Base-by-base conservation (phyloP, 2,329 filamentous ascomycete genomes). In the Xylaria sp. region DNA sequence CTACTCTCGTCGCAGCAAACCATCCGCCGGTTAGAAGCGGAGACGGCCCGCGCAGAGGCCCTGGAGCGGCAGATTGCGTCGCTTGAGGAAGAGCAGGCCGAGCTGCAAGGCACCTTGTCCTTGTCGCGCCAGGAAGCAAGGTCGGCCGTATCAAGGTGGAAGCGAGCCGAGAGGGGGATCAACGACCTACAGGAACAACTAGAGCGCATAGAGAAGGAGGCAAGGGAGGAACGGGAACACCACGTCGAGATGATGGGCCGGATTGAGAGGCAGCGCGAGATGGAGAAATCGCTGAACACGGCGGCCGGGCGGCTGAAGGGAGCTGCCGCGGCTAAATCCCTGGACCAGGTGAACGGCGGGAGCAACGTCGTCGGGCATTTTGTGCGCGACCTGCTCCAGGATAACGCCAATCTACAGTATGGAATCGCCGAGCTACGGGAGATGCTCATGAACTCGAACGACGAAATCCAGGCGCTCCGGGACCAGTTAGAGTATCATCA, bases 391-490 rank as follows among this genome's bases (percentile, higher is more conserved):
- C 92, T 99, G 64, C 84, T 99, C 19, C 91, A 97, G 75, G 96
- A 99, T 79, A 99, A 99, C 77, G 93, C 94, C 9, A 97, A 93
- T 74, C 83, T 99, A 53, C 96, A 99, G 79, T 86, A 96, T 70
- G 94, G 94, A 17, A 97, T 98, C 68, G 89, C 94, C 61, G 96
- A 99, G 81, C 82, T 99, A 56, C 88, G 94, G 19, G 94, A 97
- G 78, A 90, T 99, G 89, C 85, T 99, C 24, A 87, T 93, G 75
- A 94, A 89, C 77, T 97, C 95, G 2, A 97, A 98, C 76, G 93
- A 97, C 75, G 95, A 99, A 80, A 96, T 98, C 2, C 93, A 97
- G 78, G 88, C 87, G 51, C 82, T 99, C 21, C 87, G 95, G 30
- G 93, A 97, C 69, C 93, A 97, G 78, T 84, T 98, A 30, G 80